phyloP scores from a whole-genome alignment of 768 basidiomycete genomes.

The Hydnomerulius pinastri region DNA sequence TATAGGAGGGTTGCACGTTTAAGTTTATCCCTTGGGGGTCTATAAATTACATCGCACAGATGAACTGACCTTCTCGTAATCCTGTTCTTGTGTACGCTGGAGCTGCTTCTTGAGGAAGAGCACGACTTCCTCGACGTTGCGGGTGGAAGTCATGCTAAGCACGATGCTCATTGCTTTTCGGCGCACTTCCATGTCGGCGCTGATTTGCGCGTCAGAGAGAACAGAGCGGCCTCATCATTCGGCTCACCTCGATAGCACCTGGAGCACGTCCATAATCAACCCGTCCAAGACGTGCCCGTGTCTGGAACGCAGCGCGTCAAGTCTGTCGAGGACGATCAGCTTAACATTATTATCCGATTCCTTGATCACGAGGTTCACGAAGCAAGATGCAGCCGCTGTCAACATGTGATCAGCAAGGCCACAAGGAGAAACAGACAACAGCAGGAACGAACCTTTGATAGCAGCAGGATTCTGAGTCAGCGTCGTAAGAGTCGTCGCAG shows the following conservation, averaged over 20 bases:
- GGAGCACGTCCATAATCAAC: constrained; percentile 94
- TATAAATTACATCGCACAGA: not conserved
- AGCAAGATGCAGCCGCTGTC: constrained; percentile 82
- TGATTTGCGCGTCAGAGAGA: constrained; percentile 27
- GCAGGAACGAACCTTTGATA: constrained; percentile 70
- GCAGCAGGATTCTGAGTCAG: constrained; percentile 96
- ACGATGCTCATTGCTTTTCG: constrained; percentile 89
- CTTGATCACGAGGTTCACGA: constrained; percentile 88
- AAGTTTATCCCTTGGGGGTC: not conserved
- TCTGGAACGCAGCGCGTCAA: constrained; percentile 77
- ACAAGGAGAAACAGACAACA: not conserved
- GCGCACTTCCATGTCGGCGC: constrained; percentile 95
- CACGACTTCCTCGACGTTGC: constrained; percentile 97
- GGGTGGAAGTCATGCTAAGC: constrained; percentile 87
- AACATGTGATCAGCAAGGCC: constrained; percentile 3
- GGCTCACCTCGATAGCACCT: constrained; percentile 76
- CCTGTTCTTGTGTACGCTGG: constrained; percentile 87
- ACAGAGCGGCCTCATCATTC: not conserved
- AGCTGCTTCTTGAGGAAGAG: constrained; percentile 97
- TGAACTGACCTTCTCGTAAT: constrained; percentile 80
- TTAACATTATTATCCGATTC: constrained; percentile 99
- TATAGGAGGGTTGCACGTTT: constrained; percentile 30
- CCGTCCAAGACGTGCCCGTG: constrained; percentile 89
- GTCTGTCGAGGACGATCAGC: constrained; percentile 91
- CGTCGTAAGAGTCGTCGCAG: constrained; percentile 90